phyloP scores from a whole-genome alignment of 225 moss, liverwort and hornwort genomes.

The Bryum argenteum region DNA sequence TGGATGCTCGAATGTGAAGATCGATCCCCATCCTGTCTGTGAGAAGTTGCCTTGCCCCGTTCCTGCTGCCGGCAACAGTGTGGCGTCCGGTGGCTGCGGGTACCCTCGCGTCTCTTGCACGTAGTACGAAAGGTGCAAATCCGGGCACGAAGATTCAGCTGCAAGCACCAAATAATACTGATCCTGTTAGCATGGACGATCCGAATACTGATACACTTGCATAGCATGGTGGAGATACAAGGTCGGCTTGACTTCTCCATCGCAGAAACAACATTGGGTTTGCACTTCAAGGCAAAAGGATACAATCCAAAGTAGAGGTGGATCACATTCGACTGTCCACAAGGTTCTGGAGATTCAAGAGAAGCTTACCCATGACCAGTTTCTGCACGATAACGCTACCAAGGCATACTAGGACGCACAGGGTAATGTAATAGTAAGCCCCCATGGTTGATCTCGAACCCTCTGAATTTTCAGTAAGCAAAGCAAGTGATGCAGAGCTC shows the following conservation, averaged over 20 bases:
- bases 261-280: background rate
- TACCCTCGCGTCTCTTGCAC: conserved; percentile 36
- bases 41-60: conserved; percentile 38
- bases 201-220: no score
- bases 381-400: background rate
- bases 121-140: conserved; percentile 6
- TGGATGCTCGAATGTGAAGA: conserved; percentile 12
- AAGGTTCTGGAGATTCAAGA: background rate
- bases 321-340: no score
- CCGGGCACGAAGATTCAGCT: background rate
- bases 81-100: background rate
- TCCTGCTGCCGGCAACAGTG: conserved; percentile 35
- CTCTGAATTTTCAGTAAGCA: no score
- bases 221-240: no score
- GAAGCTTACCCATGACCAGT: background rate
- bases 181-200: no score
- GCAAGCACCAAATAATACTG: background rate
- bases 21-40: conserved; percentile 32
- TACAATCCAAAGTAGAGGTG: background rate
- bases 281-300: background rate
- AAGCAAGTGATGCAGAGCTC: no score
- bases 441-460: background rate
- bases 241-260: no score
- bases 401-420: background rate
- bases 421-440: background rate